Evolutionary conservation across 164 flowering plant genomes (phyloP).

Genomic region (Umbellularia californica): DNA sequence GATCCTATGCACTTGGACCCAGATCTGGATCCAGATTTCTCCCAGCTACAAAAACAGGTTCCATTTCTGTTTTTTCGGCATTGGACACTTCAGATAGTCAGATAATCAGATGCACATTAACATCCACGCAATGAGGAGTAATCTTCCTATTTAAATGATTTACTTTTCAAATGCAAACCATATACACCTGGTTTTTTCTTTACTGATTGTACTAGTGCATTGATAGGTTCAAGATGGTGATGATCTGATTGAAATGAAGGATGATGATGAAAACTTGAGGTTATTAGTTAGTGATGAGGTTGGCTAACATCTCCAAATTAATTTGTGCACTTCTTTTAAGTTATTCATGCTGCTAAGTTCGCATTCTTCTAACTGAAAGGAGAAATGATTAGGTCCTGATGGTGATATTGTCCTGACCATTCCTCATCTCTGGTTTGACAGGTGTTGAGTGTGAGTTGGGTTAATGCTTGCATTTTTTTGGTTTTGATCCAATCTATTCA

Average conservation of each 20-base stretch:
- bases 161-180: background rate
- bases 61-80: no score
- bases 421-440: background rate
- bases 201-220: slow-evolving; percentile 8
- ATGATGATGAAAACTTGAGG: slow-evolving; percentile 44
- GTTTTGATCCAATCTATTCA: no score
- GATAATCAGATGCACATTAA: no score
- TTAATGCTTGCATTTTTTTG: no score
- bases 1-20: no score
- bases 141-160: background rate
- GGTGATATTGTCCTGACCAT: background rate
- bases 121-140: no score
- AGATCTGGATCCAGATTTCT: no score
- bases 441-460: no score
- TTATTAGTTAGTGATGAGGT: slow-evolving; percentile 43
- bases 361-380: no score
- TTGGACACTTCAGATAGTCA: no score
- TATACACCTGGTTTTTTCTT: background rate
- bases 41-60: no score
- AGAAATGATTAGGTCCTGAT: background rate
- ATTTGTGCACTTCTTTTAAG: background rate
- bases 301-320: background rate
- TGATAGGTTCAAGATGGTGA: slow-evolving; percentile 81
- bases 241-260: slow-evolving; percentile 37
- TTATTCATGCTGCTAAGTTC: background rate